Base-by-base conservation (phyloP, 345 rosid species). In the Punica granatum region DNA sequence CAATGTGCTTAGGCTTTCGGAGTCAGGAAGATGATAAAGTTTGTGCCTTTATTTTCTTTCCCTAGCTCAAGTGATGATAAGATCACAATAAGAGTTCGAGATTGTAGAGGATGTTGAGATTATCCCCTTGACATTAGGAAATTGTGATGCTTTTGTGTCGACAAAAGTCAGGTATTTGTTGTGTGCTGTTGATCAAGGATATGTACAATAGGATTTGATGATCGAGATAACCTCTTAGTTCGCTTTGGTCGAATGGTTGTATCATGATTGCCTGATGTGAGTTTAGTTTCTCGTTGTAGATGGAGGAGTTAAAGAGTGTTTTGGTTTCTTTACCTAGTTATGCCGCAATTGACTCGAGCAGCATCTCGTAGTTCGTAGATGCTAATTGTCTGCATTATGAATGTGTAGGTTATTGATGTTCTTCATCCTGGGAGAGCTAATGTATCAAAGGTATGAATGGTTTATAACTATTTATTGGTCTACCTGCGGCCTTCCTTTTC, bases 381-480 rank as follows among this genome's bases (percentile, higher is more conserved):
- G 21, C 43, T 62, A 48, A 25, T 30, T 46, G 23, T 1, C 1
- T 66, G 16, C 18, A 19, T 53, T 46, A 23, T 43, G 6, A 41
- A 8, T 18, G 41, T 66, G 68, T 83, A 93, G 98, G 79, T 93
- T 25, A 88, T 93, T 65, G 98, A 93, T 82, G 98, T 90, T 69
- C 89, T 93, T 70, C 98, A 93, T 77, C 98, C 98, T 0, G 96
- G 98, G 11, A 80, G 94, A 51, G 76, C 98, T 64, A 93, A 93
- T 86, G 98, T 93, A 44, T 84, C 97, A 37, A 93, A 93, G 98
- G 98, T 88, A 77, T 56, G 61, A 28, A 56, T 10, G 1, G 18
- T 56, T 56, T 56, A 18, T 13, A 10, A 13, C 11, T 9, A 26
- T 13, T 30, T 26, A 10, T 26, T 4, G 34, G 7, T 10, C 10